Conservation (phyloP, 2,329 filamentous ascomycete species). For the Phyllosticta citriasiana region DNA sequence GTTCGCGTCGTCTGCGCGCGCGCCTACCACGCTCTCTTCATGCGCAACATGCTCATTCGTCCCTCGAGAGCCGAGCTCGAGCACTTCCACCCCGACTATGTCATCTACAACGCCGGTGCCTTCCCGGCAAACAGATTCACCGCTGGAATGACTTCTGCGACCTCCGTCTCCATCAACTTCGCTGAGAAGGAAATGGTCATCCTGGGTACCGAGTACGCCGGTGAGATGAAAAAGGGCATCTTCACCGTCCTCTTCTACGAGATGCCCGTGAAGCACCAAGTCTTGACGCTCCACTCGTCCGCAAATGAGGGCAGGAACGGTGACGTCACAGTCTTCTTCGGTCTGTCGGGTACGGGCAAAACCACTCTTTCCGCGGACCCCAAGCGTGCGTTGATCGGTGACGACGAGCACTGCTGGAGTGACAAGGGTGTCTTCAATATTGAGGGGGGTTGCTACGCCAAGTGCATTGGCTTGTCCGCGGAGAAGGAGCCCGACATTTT, state of each 20-base stretch:
- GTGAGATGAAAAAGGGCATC: constrained; percentile 96
- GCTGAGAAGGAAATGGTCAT: constrained; percentile 99
- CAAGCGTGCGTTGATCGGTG: constrained; percentile 90
- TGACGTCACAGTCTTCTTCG: constrained; percentile 98
- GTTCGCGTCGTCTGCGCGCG: constrained; percentile 97
- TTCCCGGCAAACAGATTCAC: constrained; percentile 99
- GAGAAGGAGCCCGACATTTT: constrained; percentile 99
- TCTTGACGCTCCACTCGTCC: constrained; percentile 94
- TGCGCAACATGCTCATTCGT: constrained; percentile 99
- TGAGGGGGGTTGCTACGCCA: constrained; percentile 98
- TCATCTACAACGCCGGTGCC: constrained; percentile 97
- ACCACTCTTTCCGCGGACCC: constrained; percentile 95
- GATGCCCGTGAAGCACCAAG: constrained; percentile 99
- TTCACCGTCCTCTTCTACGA: constrained; percentile 99
- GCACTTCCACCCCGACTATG: constrained; percentile 98
- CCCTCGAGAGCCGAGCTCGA: constrained; percentile 84
- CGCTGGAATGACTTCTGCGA: constrained; percentile 96
- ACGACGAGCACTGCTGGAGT: constrained; percentile 99
- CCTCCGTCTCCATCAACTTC: constrained; percentile 98
- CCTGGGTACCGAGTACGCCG: constrained; percentile 95
- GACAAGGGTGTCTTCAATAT: constrained; percentile 98
- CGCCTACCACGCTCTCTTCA: constrained; percentile 99
- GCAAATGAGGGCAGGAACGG: constrained; percentile 93
- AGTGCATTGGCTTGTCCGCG: constrained; percentile 91
- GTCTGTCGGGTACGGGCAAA: constrained; percentile 96